Conservation (phyloP, 2,329 filamentous ascomycete species). For the Exophiala xenobiotica region DNA sequence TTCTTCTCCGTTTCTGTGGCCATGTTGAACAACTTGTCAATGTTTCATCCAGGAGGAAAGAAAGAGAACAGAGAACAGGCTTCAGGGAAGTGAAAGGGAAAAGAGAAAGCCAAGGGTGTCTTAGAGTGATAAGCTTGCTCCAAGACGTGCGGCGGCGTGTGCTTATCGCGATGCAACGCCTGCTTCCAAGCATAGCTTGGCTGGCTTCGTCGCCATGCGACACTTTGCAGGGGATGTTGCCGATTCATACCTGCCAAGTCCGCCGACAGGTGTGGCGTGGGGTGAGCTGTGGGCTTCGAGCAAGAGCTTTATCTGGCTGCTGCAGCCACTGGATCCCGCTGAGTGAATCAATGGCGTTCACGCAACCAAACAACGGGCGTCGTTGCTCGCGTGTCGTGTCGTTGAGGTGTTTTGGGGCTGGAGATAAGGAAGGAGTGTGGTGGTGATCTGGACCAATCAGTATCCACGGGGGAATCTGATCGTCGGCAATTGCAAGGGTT, state of each 20-base stretch:
- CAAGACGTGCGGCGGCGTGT: background rate
- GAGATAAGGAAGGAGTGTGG: background rate
- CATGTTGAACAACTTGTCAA: slow-evolving; percentile 9
- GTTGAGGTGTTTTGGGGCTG: background rate
- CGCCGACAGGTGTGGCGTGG: background rate
- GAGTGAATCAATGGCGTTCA: background rate
- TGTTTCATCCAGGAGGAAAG: background rate
- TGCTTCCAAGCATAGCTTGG: background rate
- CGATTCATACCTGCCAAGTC: background rate
- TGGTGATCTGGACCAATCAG: background rate
- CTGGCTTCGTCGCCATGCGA: background rate
- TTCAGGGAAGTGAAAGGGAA: background rate
- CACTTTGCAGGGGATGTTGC: background rate
- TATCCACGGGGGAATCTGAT: background rate
- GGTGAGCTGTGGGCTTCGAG: background rate
- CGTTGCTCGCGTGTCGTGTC: background rate
- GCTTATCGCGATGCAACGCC: background rate
- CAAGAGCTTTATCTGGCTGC: background rate
- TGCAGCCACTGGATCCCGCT: background rate
- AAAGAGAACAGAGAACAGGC: background rate
- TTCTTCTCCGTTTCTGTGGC: slow-evolving; percentile 7
- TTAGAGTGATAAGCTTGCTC: background rate
- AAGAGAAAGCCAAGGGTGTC: background rate
- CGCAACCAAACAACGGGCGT: background rate
- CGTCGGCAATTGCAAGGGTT: background rate